These are phyloP conservation scores for Ailanthus altissimus DNA, from an alignment of 345 rosid species.

Conservation along the genomic window DNA sequence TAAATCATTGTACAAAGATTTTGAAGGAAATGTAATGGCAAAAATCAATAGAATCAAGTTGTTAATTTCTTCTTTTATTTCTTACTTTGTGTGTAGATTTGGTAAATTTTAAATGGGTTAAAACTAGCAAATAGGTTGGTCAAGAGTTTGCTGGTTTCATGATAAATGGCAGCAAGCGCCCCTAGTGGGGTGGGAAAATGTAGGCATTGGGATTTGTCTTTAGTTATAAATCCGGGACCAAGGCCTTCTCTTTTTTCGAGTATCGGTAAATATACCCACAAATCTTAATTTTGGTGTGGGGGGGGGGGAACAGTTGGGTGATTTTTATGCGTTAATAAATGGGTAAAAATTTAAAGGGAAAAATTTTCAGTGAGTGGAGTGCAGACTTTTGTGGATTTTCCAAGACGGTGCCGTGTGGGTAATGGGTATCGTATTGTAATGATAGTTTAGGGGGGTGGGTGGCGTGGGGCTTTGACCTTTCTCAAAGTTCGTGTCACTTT, in stretches of 20 bases:
- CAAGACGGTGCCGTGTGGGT: background rate
- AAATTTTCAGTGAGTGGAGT: background rate
- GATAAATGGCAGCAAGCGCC: background rate
- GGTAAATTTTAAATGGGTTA: background rate
- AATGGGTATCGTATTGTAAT: background rate
- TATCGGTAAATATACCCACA: no score
- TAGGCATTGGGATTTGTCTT: conserved; percentile 38
- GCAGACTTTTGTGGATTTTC: background rate
- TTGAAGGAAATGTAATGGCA: background rate
- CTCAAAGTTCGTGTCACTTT: background rate
- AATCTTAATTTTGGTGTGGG: no score
- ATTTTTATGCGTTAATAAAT: no score
- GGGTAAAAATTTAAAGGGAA: no score
- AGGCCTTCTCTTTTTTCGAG: background rate
- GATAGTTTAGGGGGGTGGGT: background rate
- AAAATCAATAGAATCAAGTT: background rate
- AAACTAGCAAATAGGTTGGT: background rate
- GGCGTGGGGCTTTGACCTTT: background rate
- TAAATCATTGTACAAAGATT: conserved; percentile 14
- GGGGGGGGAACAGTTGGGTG: no score
- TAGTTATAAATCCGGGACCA: background rate
- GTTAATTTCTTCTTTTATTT: background rate
- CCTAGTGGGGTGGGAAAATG: conserved; percentile 31
- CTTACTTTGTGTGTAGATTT: background rate
- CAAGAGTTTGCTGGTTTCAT: background rate